Evolutionary conservation across 1,284 basidiomycete species (phyloP).

Genomic region (Tetrapyrgos nigripes): DNA sequence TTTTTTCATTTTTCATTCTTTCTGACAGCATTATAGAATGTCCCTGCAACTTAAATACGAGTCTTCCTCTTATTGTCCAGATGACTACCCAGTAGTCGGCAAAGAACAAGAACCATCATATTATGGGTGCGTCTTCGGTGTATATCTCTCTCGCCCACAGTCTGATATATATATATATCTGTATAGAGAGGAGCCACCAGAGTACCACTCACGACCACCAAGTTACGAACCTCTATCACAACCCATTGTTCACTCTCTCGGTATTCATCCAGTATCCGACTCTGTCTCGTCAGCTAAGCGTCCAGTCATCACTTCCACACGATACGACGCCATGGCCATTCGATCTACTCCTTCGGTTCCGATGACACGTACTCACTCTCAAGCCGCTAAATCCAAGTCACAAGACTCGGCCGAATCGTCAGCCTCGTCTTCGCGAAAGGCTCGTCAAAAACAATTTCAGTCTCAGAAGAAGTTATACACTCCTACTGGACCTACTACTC

Average conservation of each 20-base stretch:
- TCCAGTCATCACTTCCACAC: no score
- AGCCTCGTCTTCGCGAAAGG: no score
- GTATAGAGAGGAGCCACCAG: not conserved
- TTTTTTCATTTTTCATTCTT: no score
- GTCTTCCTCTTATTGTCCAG: not conserved
- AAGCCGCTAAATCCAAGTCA: not conserved
- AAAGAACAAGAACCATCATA: not conserved
- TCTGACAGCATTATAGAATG: not conserved
- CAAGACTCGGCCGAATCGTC: no score
- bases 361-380: not conserved
- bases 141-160: not conserved
- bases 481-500: no score
- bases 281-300: no score
- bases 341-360: not conserved
- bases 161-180: not conserved
- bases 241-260: not conserved
- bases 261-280: no score
- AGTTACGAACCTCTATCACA: not conserved
- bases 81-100: not conserved
- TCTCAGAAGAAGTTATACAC: no score
- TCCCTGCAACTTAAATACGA: not conserved
- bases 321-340: not conserved
- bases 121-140: not conserved
- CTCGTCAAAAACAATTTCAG: no score
- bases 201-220: not conserved